Percentiles rank a stretch among this genome's conserved stretches.
Evolutionary conservation across 1,284 basidiomycete genomes (phyloP).

Genomic region (Somion occarium): DNA sequence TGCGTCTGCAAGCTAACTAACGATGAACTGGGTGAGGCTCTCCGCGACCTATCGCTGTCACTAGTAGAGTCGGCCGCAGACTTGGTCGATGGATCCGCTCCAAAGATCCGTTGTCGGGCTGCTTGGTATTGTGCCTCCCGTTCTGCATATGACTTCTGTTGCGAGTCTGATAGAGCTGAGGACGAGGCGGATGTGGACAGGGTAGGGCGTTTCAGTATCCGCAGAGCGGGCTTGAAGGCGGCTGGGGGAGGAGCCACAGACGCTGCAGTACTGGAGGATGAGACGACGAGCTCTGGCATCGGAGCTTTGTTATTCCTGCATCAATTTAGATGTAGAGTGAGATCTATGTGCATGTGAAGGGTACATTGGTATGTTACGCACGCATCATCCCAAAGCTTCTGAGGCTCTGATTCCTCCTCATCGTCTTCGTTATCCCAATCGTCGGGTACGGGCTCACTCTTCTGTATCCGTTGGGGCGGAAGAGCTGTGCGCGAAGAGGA

Average conservation of each 20-base stretch:
- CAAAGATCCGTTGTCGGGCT: constrained; percentile 35
- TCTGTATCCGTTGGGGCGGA: neutral
- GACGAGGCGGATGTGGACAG: constrained; percentile 15
- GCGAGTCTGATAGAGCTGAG: constrained; percentile 10
- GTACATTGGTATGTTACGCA: constrained; percentile 25
- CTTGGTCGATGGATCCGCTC: constrained; percentile 1
- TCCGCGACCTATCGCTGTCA: neutral
- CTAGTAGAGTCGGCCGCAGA: neutral
- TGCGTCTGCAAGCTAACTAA: neutral
- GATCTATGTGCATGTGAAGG: neutral
- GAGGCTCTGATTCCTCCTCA: constrained; percentile 27
- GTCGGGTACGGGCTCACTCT: constrained; percentile 27
- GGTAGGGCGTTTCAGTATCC: constrained; percentile 33
- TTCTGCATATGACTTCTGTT: constrained; percentile 28
- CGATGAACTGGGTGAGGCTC: neutral
- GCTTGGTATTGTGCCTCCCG: constrained; percentile 35
- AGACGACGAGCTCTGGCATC: constrained; percentile 42
- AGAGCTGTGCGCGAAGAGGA: neutral
- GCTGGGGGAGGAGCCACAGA: constrained; percentile 28
- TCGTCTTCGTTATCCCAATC: constrained; percentile 44
- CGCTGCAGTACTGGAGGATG: constrained; percentile 23
- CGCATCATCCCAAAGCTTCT: constrained; percentile 42
- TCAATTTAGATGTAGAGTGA: neutral
- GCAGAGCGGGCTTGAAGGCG: constrained; percentile 31
- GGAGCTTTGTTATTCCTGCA: constrained; percentile 38